Evolutionary conservation across 148 eudicot species (phyloP).

Genomic region (Dysphania ambrosioides): DNA sequence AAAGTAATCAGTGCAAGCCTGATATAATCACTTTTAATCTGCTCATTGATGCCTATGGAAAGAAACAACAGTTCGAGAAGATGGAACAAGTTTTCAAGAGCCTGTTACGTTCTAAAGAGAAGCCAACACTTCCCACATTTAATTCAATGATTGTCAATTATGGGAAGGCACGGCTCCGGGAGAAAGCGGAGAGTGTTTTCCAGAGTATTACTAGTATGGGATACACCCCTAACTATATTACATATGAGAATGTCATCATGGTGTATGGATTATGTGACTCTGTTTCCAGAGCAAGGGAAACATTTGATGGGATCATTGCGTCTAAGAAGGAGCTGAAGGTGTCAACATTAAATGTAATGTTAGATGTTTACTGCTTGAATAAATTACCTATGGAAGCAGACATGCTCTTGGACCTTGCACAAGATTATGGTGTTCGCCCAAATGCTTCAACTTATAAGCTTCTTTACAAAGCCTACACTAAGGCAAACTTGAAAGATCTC

Average conservation of each 20-base stretch:
- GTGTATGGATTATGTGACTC: slow-evolving; percentile 86
- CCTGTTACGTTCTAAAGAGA: slow-evolving; percentile 73
- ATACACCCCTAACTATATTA: slow-evolving; percentile 62
- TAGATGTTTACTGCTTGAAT: slow-evolving; percentile 85
- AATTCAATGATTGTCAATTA: slow-evolving; percentile 93
- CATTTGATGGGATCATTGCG: slow-evolving; percentile 50
- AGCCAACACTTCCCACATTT: slow-evolving; percentile 81
- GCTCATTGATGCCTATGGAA: slow-evolving; percentile 92
- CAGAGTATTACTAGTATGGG: slow-evolving; percentile 65
- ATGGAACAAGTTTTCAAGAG: slow-evolving; percentile 91
- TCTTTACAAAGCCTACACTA: slow-evolving; percentile 84
- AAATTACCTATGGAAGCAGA: slow-evolving; percentile 72
- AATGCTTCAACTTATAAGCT: slow-evolving; percentile 82
- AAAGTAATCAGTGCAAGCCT: slow-evolving; percentile 69
- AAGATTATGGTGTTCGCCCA: slow-evolving; percentile 35
- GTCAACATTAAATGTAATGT: slow-evolving; percentile 90
- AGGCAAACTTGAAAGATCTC: slow-evolving; percentile 71
- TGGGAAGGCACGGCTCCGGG: slow-evolving; percentile 88
- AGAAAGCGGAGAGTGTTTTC: slow-evolving; percentile 69
- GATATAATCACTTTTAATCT: slow-evolving; percentile 74
- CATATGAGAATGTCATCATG: slow-evolving; percentile 73
- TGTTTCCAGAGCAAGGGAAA: slow-evolving; percentile 67
- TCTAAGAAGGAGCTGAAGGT: slow-evolving; percentile 57
- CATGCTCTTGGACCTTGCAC: slow-evolving; percentile 51
- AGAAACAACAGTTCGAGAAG: slow-evolving; percentile 83